phyloP scores from a whole-genome alignment of 2,329 filamentous ascomycete genomes.

The Claviceps capensis region DNA sequence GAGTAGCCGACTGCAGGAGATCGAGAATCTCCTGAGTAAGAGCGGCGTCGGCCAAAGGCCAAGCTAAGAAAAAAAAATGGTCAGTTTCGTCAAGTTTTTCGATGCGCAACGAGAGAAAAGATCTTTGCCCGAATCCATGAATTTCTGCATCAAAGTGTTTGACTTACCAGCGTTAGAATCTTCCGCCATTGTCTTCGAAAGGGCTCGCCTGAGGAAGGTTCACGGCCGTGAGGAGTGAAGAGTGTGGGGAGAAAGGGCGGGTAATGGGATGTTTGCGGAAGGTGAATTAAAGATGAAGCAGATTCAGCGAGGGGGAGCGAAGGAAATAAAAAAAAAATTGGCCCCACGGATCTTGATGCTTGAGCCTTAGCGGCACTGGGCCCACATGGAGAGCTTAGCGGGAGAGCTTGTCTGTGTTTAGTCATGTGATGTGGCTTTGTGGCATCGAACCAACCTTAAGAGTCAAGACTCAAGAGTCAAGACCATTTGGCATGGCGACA shows the following conservation, averaged over 20 bases:
- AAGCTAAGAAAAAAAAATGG: slow-evolving; percentile 29
- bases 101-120: background rate
- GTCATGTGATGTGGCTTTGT: background rate
- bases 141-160: no score
- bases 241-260: background rate
- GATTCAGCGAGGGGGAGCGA: slow-evolving; percentile 1
- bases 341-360: background rate
- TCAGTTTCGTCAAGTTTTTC: background rate
- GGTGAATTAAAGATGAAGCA: background rate
- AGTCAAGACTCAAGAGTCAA: no score
- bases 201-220: slow-evolving; percentile 33
- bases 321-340: slow-evolving; percentile 4
- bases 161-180: slow-evolving; percentile 13
- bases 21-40: slow-evolving; percentile 75
- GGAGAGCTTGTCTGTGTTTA: background rate
- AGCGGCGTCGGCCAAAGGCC: slow-evolving; percentile 59
- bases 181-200: slow-evolving; percentile 13
- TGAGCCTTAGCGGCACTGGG: background rate
- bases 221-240: slow-evolving; percentile 31
- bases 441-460: background rate
- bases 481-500: no score
- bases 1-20: slow-evolving; percentile 60
- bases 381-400: background rate
- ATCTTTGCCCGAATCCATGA: no score
- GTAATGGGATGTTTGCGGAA: slow-evolving; percentile 2